Evolutionary conservation across 2,329 filamentous ascomycete genomes (phyloP).

Genomic region (Curvularia sp.): DNA sequence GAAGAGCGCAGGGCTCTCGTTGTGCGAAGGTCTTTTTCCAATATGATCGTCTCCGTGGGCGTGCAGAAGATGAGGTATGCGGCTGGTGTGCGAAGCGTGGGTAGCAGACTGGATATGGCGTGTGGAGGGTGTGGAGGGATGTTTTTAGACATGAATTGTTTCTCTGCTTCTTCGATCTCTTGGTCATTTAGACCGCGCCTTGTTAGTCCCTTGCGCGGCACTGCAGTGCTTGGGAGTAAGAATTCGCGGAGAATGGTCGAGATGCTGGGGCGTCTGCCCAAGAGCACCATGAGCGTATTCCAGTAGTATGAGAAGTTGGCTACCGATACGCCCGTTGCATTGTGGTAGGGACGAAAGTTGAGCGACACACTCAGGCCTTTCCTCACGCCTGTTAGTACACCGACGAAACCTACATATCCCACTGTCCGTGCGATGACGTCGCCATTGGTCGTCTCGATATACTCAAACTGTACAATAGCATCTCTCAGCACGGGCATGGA

Average conservation of each 20-base stretch:
- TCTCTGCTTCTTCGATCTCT: background rate
- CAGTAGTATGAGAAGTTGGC: constrained; percentile 53
- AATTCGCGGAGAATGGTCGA: constrained; percentile 58
- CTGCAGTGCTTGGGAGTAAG: constrained; percentile 42
- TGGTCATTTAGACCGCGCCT: background rate
- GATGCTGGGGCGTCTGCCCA: constrained; percentile 62
- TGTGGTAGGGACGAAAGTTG: constrained; percentile 60
- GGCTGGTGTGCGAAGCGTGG: constrained; percentile 56
- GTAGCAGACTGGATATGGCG: constrained; percentile 45
- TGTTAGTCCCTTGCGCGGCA: background rate
- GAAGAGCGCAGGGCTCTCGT: constrained; percentile 55
- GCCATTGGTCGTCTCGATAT: constrained; percentile 40
- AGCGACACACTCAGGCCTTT: constrained; percentile 57
- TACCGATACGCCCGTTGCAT: constrained; percentile 44
- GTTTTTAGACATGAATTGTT: background rate
- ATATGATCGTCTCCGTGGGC: constrained; percentile 54
- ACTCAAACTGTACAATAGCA: constrained; percentile 53
- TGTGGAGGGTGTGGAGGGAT: constrained; percentile 18
- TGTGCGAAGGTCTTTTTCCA: constrained; percentile 63
- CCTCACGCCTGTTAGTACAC: constrained; percentile 59
- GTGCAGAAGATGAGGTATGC: constrained; percentile 66
- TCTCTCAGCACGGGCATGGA: constrained; percentile 54
- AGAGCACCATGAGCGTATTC: constrained; percentile 61
- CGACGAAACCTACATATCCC: constrained; percentile 61
- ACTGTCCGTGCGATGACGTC: constrained; percentile 56